phyloP scores from a whole-genome alignment of 2,329 filamentous ascomycete genomes.

The Hypoxylon sp. region DNA sequence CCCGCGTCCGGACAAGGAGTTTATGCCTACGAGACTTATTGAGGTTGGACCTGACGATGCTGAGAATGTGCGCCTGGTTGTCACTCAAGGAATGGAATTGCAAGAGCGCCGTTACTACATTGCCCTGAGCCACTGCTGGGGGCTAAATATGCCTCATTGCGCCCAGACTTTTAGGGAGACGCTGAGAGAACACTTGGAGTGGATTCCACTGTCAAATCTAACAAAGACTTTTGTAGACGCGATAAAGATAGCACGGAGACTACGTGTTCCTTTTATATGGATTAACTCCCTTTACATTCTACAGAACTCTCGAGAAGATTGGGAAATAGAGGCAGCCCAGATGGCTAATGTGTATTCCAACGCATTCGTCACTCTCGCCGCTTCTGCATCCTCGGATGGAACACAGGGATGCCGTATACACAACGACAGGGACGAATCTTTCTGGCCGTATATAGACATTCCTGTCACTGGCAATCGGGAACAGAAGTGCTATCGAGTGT shows the following conservation, averaged over 20 bases:
- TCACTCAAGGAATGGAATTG: background rate
- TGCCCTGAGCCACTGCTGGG: constrained; percentile 22
- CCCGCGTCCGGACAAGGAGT: background rate
- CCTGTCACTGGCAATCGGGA: background rate
- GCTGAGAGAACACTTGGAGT: background rate
- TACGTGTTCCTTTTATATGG: constrained; percentile 15
- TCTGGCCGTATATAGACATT: constrained; percentile 10
- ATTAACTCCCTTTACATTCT: constrained; percentile 28
- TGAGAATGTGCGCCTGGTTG: constrained; percentile 5
- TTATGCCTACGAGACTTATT: constrained; percentile 17
- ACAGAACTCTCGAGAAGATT: constrained; percentile 22
- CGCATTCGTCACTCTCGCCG: constrained; percentile 14
- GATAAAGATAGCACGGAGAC: constrained; percentile 11
- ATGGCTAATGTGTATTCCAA: constrained; percentile 24
- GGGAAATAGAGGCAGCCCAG: constrained; percentile 27
- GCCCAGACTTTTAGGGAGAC: constrained; percentile 18
- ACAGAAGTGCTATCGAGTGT: background rate
- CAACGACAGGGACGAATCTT: background rate
- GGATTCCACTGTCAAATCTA: constrained; percentile 1
- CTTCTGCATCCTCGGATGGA: constrained; percentile 18
- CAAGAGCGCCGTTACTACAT: constrained; percentile 18
- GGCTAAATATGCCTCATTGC: constrained; percentile 15
- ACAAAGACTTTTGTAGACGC: constrained; percentile 20
- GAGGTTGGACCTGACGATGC: constrained; percentile 7
- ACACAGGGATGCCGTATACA: constrained; percentile 12